Evolutionary conservation across 2,329 filamentous ascomycete species (phyloP).

Genomic region (Apiospora kogelbergensis): DNA sequence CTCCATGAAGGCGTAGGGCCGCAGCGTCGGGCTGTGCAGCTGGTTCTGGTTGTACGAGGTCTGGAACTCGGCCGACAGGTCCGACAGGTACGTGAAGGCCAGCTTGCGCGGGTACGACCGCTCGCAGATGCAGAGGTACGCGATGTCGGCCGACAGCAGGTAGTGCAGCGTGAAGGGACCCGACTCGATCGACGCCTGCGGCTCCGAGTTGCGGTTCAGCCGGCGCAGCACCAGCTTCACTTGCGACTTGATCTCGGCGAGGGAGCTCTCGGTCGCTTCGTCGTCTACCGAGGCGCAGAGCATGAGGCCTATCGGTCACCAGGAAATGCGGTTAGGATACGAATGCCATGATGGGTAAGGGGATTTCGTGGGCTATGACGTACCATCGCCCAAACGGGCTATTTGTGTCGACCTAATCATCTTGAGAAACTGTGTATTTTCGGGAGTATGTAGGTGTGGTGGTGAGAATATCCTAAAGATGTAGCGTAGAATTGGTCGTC

Average conservation of each 20-base stretch:
- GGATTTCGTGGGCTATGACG: conserved; percentile 14
- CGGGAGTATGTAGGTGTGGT: neutral
- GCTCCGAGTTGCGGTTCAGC: conserved; percentile 83
- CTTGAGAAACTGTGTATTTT: conserved; percentile 18
- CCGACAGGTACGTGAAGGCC: conserved; percentile 95
- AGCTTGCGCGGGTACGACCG: conserved; percentile 95
- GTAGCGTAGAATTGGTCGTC: neutral
- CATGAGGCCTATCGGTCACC: conserved; percentile 89
- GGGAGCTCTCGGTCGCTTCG: conserved; percentile 73
- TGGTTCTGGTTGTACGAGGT: conserved; percentile 76
- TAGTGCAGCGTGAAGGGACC: conserved; percentile 85
- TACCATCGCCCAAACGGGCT: conserved; percentile 81
- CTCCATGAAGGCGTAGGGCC: conserved; percentile 95
- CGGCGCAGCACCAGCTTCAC: conserved; percentile 87
- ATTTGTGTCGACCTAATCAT: conserved; percentile 96
- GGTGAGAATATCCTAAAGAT: neutral
- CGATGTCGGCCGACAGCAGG: conserved; percentile 77
- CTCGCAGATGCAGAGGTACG: conserved; percentile 94
- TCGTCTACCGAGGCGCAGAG: conserved; percentile 94
- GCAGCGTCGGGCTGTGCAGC: conserved; percentile 71
- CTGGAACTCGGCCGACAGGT: conserved; percentile 87
- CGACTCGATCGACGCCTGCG: conserved; percentile 89
- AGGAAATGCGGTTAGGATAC: neutral
- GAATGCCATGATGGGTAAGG: neutral
- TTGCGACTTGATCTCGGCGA: conserved; percentile 86